These are phyloP conservation scores for Colletotrichum sansevieriae DNA, from an alignment of 2,329 filamentous ascomycete genomes.

Conservation along the genomic window DNA sequence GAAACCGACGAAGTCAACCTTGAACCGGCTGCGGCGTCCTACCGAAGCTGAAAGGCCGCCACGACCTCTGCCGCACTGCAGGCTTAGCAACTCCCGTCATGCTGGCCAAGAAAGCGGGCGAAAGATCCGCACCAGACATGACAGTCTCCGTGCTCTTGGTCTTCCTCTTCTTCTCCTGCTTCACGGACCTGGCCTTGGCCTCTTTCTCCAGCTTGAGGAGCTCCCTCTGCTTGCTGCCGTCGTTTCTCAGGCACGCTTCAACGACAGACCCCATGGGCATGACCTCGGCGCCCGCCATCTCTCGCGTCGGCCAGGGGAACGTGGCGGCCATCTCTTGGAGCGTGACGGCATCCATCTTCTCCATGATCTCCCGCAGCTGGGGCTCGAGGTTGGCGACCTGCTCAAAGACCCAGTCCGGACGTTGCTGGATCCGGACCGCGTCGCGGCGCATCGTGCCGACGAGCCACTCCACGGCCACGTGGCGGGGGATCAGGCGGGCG, in stretches of 20 bases:
- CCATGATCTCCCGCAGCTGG: neutral
- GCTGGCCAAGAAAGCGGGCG: neutral
- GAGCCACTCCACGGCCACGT: neutral
- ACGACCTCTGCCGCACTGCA: neutral
- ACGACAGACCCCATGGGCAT: slow-evolving; percentile 1
- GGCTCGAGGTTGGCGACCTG: neutral
- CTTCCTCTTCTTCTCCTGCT: neutral
- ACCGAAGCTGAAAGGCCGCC: neutral
- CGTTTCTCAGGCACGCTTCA: neutral
- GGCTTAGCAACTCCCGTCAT: neutral
- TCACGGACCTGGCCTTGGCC: neutral
- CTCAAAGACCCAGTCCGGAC: neutral
- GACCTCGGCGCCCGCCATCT: neutral
- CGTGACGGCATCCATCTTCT: neutral
- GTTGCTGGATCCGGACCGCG: neutral
- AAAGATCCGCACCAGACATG: neutral
- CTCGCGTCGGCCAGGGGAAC: neutral
- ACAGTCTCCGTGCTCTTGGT: neutral
- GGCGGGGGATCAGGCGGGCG: slow-evolving; percentile 35
- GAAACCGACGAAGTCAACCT: neutral
- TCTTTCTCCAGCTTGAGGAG: neutral
- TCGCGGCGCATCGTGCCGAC: neutral
- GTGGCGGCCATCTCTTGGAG: neutral
- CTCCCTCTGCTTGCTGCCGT: neutral
- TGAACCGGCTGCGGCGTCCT: neutral